phyloP scores from a whole-genome alignment of 345 rosid species.

The Clausena lansium region DNA sequence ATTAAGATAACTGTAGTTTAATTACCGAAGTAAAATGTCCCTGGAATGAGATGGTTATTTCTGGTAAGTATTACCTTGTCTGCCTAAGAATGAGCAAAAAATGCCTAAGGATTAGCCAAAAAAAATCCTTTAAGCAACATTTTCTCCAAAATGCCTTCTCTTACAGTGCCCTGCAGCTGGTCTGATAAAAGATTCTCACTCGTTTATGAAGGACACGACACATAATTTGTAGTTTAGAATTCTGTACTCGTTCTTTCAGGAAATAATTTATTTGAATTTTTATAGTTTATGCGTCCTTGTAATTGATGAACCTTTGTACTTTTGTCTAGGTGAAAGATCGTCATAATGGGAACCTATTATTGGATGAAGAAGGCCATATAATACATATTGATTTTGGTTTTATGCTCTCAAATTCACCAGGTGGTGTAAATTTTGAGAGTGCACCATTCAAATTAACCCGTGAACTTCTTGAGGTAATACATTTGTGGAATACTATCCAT shows the following conservation, averaged over 20 bases:
- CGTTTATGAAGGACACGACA: background rate
- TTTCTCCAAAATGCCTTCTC: background rate
- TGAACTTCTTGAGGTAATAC: slow-evolving; percentile 91
- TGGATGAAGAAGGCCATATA: slow-evolving; percentile 98
- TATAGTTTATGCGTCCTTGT: background rate
- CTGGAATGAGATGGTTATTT: background rate
- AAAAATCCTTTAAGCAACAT: background rate
- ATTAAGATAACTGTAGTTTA: background rate
- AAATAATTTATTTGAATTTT: background rate
- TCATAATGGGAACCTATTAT: slow-evolving; percentile 90
- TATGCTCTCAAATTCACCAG: slow-evolving; percentile 99
- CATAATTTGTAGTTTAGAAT: background rate
- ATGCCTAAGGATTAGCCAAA: background rate
- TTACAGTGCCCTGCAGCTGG: background rate
- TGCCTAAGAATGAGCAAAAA: background rate
- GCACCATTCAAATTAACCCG: slow-evolving; percentile 99
- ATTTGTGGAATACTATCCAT: background rate
- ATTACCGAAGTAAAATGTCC: background rate
- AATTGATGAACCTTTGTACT: background rate
- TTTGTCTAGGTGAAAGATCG: slow-evolving; percentile 80
- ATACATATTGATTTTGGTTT: slow-evolving; percentile 99
- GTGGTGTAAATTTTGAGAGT: slow-evolving; percentile 99
- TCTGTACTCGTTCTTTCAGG: background rate
- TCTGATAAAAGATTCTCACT: background rate
- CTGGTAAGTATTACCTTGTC: background rate